Evolutionary conservation across 116 monocot genomes (phyloP).

Genomic region (Papilionanthe hybrid): DNA sequence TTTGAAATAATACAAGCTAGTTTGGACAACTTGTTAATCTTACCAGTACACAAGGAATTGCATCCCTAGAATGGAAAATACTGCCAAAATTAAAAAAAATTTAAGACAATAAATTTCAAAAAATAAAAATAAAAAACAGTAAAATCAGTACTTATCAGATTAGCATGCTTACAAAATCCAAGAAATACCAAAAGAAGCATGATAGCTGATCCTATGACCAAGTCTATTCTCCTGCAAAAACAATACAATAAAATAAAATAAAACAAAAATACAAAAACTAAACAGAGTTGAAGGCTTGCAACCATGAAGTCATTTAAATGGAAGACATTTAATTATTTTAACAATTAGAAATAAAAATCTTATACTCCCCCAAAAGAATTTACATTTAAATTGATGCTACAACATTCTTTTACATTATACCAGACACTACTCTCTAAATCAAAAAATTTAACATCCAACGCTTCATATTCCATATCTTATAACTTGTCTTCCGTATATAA

Average conservation of each 20-base stretch:
- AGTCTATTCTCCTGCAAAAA: conserved; percentile 46
- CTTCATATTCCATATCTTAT: too few relatives aligned
- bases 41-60: conserved; percentile 70
- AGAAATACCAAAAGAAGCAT: conserved; percentile 75
- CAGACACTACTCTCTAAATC: too few relatives aligned
- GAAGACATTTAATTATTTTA: too few relatives aligned
- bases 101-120: neutral
- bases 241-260: conserved; percentile 1
- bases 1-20: neutral
- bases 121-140: neutral
- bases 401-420: too few relatives aligned
- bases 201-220: conserved; percentile 60
- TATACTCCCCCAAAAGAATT: too few relatives aligned
- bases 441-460: too few relatives aligned
- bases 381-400: too few relatives aligned
- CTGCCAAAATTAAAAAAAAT: conserved; percentile 36
- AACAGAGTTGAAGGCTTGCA: too few relatives aligned
- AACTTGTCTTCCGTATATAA: too few relatives aligned
- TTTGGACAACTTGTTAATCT: conserved; percentile 16
- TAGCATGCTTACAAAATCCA: conserved; percentile 66
- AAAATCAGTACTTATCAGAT: neutral
- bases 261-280: too few relatives aligned
- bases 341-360: too few relatives aligned
- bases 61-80: conserved; percentile 61
- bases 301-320: too few relatives aligned